Base-by-base conservation (phyloP, 257 asterid genomes). In the Nicotiana benthamiana region DNA sequence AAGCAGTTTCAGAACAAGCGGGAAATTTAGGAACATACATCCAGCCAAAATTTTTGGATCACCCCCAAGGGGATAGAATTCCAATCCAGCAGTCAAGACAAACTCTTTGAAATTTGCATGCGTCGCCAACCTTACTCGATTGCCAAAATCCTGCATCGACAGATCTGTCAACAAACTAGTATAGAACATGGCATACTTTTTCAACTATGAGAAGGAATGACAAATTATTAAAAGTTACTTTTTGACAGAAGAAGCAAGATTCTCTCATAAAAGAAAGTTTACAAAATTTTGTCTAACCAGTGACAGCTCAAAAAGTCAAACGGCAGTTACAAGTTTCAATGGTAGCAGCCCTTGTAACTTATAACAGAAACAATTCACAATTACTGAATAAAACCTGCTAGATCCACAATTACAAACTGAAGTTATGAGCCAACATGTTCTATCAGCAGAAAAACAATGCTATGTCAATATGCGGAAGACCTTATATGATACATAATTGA, bases 141-240 rank as follows among this genome's bases (percentile, higher is more conserved):
- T 84, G 68, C 86, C 86, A 16, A 75, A 77, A 9, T 95, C 99
- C 99, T 95, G 97, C 97, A 91, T 86, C 84, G 86, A 88, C 48
- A 80, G 82, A 82, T 78, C 84, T 75, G 84, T 43, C 75, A 75
- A 51, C 46, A 82, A 32, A 51, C 53, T 64, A 63, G 34, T 48
- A 6, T 24, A 53, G 57, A 62, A 56, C 56, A 60, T 65, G 46
- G 22, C 20, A 43, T 70, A 70, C 54, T 20, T 56, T 70, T 70
- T 43, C 77, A 54, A 70, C 20, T 70, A 70, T 70, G 57, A 40
- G 57, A 48, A 10, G 30, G 60, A 43, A 1, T 62, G 76, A 16
- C 27, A 60, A 60, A 60, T 22, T 64, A 65, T 24, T n/a, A 60
- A 15, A 16, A 16, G 43, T 20, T 61, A n/a, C 70, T 26, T 16